Evolutionary conservation across 1,284 basidiomycete genomes (phyloP).

Genomic region (Ceratorhiza oryzae-sativae): DNA sequence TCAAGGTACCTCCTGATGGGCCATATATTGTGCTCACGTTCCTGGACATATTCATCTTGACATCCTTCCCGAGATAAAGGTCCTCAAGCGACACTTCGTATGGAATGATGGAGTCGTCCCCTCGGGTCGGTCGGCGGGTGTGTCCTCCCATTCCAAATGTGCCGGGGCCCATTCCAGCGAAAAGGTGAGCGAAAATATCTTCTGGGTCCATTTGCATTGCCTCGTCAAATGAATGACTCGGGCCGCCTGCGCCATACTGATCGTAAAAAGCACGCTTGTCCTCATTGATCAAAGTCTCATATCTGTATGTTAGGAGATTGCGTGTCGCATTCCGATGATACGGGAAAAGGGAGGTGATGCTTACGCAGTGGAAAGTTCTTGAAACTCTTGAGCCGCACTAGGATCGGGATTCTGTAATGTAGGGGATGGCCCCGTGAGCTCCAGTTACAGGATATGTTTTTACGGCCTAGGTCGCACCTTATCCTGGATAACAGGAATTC

Average conservation of each 20-base stretch:
- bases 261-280: slow-evolving; percentile 84
- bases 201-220: slow-evolving; percentile 64
- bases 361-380: slow-evolving; percentile 86
- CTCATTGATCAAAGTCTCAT: slow-evolving; percentile 84
- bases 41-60: slow-evolving; percentile 90
- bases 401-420: slow-evolving; percentile 80
- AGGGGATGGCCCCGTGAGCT: too few species aligned
- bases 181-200: slow-evolving; percentile 66
- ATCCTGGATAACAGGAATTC: slow-evolving; percentile 56
- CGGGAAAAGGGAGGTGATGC: slow-evolving; percentile 49
- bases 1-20: too few species aligned
- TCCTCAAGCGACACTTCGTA: slow-evolving; percentile 92
- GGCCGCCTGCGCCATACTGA: slow-evolving; percentile 70
- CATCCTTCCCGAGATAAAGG: slow-evolving; percentile 88
- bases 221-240: slow-evolving; percentile 49
- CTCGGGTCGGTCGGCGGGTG: slow-evolving; percentile 53
- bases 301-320: slow-evolving; percentile 56
- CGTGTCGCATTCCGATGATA: slow-evolving; percentile 8
- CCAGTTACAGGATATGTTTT: too few species aligned
- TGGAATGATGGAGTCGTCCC: slow-evolving; percentile 77
- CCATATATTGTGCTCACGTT: slow-evolving; percentile 79
- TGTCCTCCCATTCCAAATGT: slow-evolving; percentile 57
- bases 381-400: slow-evolving; percentile 80
- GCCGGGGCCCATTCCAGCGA: slow-evolving; percentile 55
- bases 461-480: slow-evolving; percentile 68